Evolutionary conservation across 495 filamentous ascomycete species (phyloP), one percentile per base, ranked within the genome.

Genomic region (Clavariopsis aquatica): DNA sequence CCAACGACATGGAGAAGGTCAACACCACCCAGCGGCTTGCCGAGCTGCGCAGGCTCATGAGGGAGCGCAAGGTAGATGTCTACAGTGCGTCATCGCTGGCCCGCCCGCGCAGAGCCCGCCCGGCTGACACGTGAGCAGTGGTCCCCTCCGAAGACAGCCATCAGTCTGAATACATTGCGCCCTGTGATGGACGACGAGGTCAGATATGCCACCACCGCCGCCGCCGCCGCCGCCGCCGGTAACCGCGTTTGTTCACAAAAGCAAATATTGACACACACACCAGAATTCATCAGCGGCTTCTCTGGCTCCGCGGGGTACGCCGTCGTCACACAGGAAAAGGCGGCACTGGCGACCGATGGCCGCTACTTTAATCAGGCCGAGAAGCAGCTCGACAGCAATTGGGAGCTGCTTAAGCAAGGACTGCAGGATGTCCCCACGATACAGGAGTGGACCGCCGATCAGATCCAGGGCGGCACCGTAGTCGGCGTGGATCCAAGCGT

Each of bases 321-420:
- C 26, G 87, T 98, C 52, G 80, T 99, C 51, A 96, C 92, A 20
- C 80, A 83, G 46, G 88, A 90, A 60, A 92, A 93, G 75, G 95
- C 95, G 0, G 90, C 92, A 20, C 79, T 99, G 41, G 89, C 93
- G 23, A 99, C 95, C 28, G 95, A 99, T 75, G 95, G 95, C 23
- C 88, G 95, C 46, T 99, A 99, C 77, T 98, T 98, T 81, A 98
- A 97, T 78, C 95, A 99, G 76, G 95, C 95, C 49, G 79, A 86
- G 49, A 89, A 94, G 70, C 93, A 99, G 75, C 84, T 99, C 36
- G 95, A 98, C 72, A 80, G 74, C 65, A 97, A 97, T 75, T 99
- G 95, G 95, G 74, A 82, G 41, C 83, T 99, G 12, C 78, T 99
- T 69, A 99, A 97, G 80, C 89, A 93, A 71, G 95, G 95, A 6